phyloP scores from a whole-genome alignment of 78 protist genomes.

The Dictyostelium intermedium region DNA sequence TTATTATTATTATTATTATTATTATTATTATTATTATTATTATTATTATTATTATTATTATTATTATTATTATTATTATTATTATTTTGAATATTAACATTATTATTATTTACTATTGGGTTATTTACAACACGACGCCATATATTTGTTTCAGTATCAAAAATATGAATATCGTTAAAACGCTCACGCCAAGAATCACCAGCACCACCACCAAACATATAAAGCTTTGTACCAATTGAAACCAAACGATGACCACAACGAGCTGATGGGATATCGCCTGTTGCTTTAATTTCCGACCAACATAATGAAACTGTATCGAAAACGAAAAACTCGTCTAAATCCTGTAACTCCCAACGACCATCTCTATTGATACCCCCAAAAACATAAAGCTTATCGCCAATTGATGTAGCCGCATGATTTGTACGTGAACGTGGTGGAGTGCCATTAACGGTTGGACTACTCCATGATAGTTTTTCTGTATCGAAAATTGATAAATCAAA shows the following conservation, averaged over 20 bases:
- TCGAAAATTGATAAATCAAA: conserved; percentile 65
- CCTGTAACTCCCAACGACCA: conserved; percentile 70
- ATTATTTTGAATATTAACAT: background rate
- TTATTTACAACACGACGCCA: conserved; percentile 52
- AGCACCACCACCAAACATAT: conserved; percentile 83
- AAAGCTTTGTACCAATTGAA: conserved; percentile 48
- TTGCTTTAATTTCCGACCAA: conserved; percentile 44
- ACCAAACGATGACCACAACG: conserved; percentile 81
- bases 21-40: background rate
- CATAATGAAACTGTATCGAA: conserved; percentile 31
- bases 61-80: background rate
- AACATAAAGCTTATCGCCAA: conserved; percentile 72
- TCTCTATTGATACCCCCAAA: conserved; percentile 76
- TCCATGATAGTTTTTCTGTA: conserved; percentile 36
- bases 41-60: background rate
- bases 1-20: background rate
- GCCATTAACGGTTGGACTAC: conserved; percentile 20
- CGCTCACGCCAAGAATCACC: conserved; percentile 69
- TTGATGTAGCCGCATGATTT: conserved; percentile 60
- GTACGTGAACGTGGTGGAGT: conserved; percentile 64
- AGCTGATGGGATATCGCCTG: conserved; percentile 61
- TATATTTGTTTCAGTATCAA: conserved; percentile 54
- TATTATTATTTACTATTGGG: background rate
- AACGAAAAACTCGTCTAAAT: conserved; percentile 66
- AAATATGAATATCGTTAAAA: conserved; percentile 70